Evolutionary conservation across 164 flowering plant species (phyloP).

Genomic region (Santalum album): DNA sequence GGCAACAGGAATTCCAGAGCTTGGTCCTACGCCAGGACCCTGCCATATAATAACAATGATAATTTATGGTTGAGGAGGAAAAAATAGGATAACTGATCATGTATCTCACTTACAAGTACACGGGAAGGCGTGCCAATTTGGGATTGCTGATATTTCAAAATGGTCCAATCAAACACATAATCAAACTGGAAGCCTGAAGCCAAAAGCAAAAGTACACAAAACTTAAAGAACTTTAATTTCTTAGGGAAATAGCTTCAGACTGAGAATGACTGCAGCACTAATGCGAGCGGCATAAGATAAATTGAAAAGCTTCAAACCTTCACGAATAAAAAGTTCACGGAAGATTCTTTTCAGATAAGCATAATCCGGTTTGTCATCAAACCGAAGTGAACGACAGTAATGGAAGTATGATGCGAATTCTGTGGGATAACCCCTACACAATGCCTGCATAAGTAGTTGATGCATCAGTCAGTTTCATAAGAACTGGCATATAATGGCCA

Average conservation of each 20-base stretch:
- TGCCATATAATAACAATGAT: slow-evolving; percentile 2
- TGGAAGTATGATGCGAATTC: slow-evolving; percentile 96
- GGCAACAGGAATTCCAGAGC: slow-evolving; percentile 41
- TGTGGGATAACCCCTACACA: slow-evolving; percentile 90
- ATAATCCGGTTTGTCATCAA: slow-evolving; percentile 98
- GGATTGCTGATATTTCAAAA: slow-evolving; percentile 63
- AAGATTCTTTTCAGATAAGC: slow-evolving; percentile 86
- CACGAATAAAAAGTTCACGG: slow-evolving; percentile 94
- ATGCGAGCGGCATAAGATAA: too few relatives aligned
- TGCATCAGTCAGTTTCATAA: slow-evolving; percentile 10
- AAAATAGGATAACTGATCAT: neutral
- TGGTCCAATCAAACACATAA: slow-evolving; percentile 74
- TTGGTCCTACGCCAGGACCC: slow-evolving; percentile 46
- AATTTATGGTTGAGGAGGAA: neutral
- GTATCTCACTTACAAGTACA: slow-evolving; percentile 34
- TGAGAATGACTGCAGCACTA: too few relatives aligned
- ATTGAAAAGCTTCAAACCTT: slow-evolving; percentile 43
- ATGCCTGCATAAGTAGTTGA: slow-evolving; percentile 33
- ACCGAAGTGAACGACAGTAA: slow-evolving; percentile 87
- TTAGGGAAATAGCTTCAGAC: neutral
- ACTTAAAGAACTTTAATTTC: neutral
- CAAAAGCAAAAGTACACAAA: neutral
- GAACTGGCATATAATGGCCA: neutral
- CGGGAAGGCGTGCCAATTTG: slow-evolving; percentile 49
- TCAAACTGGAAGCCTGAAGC: slow-evolving; percentile 63